Conservation (phyloP, 75 land plant species). For the Sequoiadendron giganteum region DNA sequence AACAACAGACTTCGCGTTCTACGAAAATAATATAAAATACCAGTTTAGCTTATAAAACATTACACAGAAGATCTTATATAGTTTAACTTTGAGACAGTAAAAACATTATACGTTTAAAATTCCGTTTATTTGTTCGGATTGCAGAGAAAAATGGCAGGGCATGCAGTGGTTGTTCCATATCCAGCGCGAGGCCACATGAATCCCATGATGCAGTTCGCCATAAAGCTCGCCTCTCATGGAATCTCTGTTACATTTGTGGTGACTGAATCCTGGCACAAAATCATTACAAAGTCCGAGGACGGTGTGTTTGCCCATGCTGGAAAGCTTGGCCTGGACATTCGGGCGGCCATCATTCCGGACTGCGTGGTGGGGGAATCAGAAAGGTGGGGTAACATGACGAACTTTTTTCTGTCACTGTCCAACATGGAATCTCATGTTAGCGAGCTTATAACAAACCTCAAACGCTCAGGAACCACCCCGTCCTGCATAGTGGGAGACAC, state of each 20-base stretch:
- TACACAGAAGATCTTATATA: no score
- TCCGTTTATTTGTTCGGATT: no score
- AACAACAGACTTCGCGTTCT: no score
- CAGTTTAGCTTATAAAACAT: no score
- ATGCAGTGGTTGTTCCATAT: no score
- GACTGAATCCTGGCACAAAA: neutral
- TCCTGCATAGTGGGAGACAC: neutral
- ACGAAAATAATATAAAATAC: no score
- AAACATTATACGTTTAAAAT: no score
- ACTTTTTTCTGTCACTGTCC: neutral
- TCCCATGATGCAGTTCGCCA: no score
- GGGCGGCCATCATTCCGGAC: neutral
- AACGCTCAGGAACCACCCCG: neutral
- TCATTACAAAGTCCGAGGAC: neutral
- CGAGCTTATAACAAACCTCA: neutral
- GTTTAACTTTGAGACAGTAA: no score
- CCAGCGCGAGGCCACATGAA: no score
- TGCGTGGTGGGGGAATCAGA: neutral
- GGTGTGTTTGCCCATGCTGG: neutral
- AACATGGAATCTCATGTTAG: neutral
- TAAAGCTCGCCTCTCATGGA: no score
- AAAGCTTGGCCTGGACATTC: neutral
- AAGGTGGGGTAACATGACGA: neutral
- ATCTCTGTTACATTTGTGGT: conserved; percentile 8
- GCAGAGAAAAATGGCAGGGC: neutral